A percentile compares a stretch with the other conserved stretches of the same genome.
Evolutionary conservation across 805 yeast species (phyloP).

Genomic region (Candida tibetensis): DNA sequence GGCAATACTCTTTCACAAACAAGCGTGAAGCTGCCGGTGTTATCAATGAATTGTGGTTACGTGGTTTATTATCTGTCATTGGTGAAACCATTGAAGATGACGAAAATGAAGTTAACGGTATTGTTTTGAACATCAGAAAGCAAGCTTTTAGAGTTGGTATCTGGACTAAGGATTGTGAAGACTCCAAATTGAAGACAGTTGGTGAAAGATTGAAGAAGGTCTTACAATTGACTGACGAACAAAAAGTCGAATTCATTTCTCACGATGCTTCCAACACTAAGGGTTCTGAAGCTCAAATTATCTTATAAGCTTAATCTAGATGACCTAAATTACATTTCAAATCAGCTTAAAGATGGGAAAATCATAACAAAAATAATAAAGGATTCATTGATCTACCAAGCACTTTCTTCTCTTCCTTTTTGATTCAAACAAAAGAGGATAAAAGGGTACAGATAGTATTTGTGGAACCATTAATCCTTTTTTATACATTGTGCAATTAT

Average conservation of each 20-base stretch:
- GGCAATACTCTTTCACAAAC: constrained; percentile 70
- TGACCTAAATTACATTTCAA: background rate
- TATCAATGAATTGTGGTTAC: constrained; percentile 89
- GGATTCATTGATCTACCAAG: too few species aligned
- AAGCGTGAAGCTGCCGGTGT: constrained; percentile 55
- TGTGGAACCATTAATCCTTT: too few species aligned
- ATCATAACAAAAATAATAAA: background rate
- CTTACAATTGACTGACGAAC: constrained; percentile 69
- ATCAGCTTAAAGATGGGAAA: background rate
- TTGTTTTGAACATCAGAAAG: constrained; percentile 84
- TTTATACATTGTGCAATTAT: background rate
- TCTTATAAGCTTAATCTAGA: constrained; percentile 19
- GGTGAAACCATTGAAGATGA: constrained; percentile 93
- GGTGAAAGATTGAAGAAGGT: constrained; percentile 88
- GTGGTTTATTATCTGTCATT: constrained; percentile 82
- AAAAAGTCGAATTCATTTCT: constrained; percentile 74
- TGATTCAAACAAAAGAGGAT: too few species aligned
- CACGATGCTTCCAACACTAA: constrained; percentile 54
- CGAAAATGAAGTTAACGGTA: constrained; percentile 86
- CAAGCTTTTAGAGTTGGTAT: constrained; percentile 79
- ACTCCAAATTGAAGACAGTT: constrained; percentile 59
- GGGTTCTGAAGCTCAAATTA: constrained; percentile 36
- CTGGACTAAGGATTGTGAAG: constrained; percentile 86
- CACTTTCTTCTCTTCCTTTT: too few species aligned
- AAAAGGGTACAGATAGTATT: too few species aligned